Evolutionary conservation across 352 stramenopile species (phyloP), one percentile per base, ranked within the genome.

Genomic region (Phytopythium ostracodes): DNA sequence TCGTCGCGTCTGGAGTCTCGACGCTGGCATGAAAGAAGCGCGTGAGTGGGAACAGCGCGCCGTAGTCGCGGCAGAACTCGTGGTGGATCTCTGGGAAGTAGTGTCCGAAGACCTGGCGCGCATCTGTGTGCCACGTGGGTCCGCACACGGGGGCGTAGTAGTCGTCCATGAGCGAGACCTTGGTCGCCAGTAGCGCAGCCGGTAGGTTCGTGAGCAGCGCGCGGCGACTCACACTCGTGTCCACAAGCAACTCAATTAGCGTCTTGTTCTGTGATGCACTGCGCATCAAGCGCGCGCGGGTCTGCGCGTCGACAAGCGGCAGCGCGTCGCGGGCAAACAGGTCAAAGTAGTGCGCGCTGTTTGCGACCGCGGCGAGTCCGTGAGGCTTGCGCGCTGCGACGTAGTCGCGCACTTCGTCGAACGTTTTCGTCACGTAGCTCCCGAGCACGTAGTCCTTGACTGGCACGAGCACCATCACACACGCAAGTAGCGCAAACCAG

Each of bases 371-470:
- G 20, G 58, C 64, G 27, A 80, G 54, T 49, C 66, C 59, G 44
- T 71, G 67, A 27, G 75, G 65, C 57, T 75, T 71, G 18, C 70
- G 59, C 10, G 64, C 70, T 17, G 65, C 73, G 22, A 62, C 57
- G 27, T 76, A 65, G 47, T 81, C 71, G 12, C 73, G 59, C 27
- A 81, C 63, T 62, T 81, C 73, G 35, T 76, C 67, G 52, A 81
- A 81, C 8, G 63, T 59, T n/a, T 72, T 58, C 4, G 73, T 81
- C 15, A 71, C 61, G 53, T 81, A 81, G 61, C 65, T 76, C 8
- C 73, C 73, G 0, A 81, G 65, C 20, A 73, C 67, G 42, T 74
- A 81, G 40, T 81, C 73, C 47, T 81, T 81, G n/a, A 76, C 46
- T 1, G 73, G 73, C 6, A 68, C 66, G 49, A 68, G 56, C 40